phyloP scores from a whole-genome alignment of 495 filamentous ascomycete genomes.

The Talaromyces stipitatus region DNA sequence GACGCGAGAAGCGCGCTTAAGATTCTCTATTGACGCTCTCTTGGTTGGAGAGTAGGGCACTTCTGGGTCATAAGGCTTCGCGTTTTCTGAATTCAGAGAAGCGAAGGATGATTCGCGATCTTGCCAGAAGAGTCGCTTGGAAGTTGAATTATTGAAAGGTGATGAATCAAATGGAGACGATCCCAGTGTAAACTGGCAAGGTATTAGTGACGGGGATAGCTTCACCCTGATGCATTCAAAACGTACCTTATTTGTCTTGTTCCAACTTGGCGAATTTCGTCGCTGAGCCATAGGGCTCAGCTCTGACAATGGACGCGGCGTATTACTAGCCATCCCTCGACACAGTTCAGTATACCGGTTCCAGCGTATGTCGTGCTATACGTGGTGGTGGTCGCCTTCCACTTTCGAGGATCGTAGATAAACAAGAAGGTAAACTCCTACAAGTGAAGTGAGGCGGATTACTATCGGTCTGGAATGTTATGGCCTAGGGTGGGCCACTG shows the following conservation, averaged over 20 bases:
- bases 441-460: not conserved
- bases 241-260: conserved; percentile 56
- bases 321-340: conserved; percentile 22
- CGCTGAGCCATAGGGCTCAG: conserved; percentile 48
- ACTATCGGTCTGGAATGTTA: conserved; percentile 1
- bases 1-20: conserved; percentile 88
- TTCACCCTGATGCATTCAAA: not conserved
- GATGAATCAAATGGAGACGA: conserved; percentile 73
- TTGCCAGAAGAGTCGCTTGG: conserved; percentile 80
- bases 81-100: conserved; percentile 58
- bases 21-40: conserved; percentile 83
- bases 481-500: conserved; percentile 1
- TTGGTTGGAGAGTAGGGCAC: conserved; percentile 59
- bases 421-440: not conserved
- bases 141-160: conserved; percentile 56
- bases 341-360: not conserved
- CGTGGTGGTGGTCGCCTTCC: not conserved
- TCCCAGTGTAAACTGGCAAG: conserved; percentile 12
- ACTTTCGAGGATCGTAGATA: not conserved
- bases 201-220: conserved; percentile 8
- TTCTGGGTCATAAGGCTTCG: conserved; percentile 49
- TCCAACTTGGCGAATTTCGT: conserved; percentile 72
- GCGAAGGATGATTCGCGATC: conserved; percentile 62
- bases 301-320: conserved; percentile 45
- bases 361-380: not conserved